Percentiles rank a stretch among this genome's conserved stretches.
Conservation (phyloP, 2,329 filamentous ascomycete genomes). For the Xylogone sp. region DNA sequence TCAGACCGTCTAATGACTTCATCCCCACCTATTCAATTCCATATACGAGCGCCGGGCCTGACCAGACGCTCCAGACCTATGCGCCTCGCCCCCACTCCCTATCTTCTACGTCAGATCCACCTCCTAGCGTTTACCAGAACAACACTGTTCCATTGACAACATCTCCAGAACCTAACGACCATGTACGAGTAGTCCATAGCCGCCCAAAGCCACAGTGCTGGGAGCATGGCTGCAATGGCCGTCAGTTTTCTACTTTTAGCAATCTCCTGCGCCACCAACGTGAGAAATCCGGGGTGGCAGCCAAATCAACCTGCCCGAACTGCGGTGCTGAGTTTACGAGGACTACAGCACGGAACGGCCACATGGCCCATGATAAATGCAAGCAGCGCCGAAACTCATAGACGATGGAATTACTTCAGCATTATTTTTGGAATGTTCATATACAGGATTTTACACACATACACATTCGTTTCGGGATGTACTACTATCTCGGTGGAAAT, state of each 20-base stretch:
- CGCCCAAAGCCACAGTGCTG: constrained; percentile 94
- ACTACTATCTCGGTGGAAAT: neutral
- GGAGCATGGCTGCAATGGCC: constrained; percentile 95
- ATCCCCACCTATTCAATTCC: constrained; percentile 19
- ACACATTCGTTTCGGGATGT: neutral
- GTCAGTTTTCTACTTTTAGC: constrained; percentile 94
- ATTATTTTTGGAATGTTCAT: neutral
- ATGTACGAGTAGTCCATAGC: constrained; percentile 68
- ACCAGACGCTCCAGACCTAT: constrained; percentile 21
- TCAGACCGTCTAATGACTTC: constrained; percentile 2
- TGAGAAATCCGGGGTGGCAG: constrained; percentile 87
- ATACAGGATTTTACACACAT: neutral
- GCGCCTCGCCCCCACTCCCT: constrained; percentile 24
- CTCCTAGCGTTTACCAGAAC: constrained; percentile 20
- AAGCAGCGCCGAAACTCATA: constrained; percentile 61
- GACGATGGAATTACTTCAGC: constrained; percentile 2
- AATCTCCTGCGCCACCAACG: constrained; percentile 89
- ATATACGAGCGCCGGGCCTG: constrained; percentile 19
- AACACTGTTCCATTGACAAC: constrained; percentile 33
- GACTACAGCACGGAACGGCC: constrained; percentile 83
- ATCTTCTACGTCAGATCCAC: constrained; percentile 24
- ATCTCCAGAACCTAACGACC: constrained; percentile 36
- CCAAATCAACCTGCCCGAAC: constrained; percentile 84
- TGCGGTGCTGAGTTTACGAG: constrained; percentile 93
- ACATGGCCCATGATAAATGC: constrained; percentile 85